Evolutionary conservation across 129 eudicot genomes (phyloP).

Genomic region (Chrysanthemum seticuspe): DNA sequence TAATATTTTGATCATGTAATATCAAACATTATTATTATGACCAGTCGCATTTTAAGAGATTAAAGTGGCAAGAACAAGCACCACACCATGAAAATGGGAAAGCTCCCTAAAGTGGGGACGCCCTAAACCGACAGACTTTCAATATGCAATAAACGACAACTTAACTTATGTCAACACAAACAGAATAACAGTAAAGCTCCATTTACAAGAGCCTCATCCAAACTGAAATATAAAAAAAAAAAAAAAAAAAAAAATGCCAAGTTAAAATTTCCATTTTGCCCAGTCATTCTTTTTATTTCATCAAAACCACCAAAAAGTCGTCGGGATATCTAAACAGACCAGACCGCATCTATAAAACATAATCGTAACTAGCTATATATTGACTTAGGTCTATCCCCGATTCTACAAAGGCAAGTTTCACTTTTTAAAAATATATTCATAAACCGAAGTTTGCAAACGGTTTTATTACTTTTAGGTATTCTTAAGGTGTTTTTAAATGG

Average conservation of each 20-base stretch:
- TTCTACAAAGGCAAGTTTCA: not conserved
- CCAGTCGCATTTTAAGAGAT: not conserved
- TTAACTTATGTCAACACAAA: not conserved
- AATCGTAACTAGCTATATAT: not conserved
- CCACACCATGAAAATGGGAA: not conserved
- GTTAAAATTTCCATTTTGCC: no score
- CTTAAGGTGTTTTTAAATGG: no score
- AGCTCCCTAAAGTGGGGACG: not conserved
- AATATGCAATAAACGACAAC: not conserved
- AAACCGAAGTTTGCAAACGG: no score
- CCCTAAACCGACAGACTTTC: no score
- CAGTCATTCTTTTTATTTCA: not conserved
- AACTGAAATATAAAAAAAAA: no score
- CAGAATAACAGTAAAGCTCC: not conserved
- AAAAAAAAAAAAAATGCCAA: no score
- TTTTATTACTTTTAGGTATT: no score
- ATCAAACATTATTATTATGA: slow-evolving; percentile 9
- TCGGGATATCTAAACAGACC: not conserved
- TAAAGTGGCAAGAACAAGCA: not conserved
- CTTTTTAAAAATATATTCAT: not conserved
- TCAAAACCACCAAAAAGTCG: not conserved
- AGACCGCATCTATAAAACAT: not conserved
- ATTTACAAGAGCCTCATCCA: no score
- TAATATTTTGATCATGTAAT: not conserved
- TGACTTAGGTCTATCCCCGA: not conserved